Conservation (phyloP, 768 basidiomycete species). For the Trichaptum fuscoviolaceum region DNA sequence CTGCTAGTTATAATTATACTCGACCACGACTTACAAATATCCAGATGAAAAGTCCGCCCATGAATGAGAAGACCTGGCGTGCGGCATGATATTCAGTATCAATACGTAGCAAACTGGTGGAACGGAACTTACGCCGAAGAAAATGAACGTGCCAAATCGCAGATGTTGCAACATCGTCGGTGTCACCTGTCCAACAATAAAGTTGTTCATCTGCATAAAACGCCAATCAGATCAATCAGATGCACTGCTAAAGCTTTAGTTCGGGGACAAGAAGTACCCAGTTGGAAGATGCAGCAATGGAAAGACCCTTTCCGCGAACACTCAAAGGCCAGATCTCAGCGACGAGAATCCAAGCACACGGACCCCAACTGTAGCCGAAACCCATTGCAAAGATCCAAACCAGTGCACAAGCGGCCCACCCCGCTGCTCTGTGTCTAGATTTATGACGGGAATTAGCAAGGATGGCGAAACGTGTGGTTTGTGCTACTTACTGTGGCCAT, state of each 20-base stretch:
- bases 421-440: constrained; percentile 40
- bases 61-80: constrained; percentile 51
- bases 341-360: constrained; percentile 72
- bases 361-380: constrained; percentile 77
- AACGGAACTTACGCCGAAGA: constrained; percentile 54
- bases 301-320: constrained; percentile 70
- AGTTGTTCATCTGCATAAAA: constrained; percentile 61
- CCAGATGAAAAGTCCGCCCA: constrained; percentile 62
- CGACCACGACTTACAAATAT: constrained; percentile 39
- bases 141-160: constrained; percentile 67
- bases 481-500: constrained; percentile 42
- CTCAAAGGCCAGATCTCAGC: constrained; percentile 72
- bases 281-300: constrained; percentile 71
- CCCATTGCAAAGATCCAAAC: constrained; percentile 75
- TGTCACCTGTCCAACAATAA: constrained; percentile 67
- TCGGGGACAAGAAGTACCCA: constrained; percentile 40
- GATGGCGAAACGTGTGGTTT: not conserved
- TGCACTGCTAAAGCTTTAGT: not conserved
- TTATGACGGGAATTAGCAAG: constrained; percentile 3
- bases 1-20: constrained; percentile 7
- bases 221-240: constrained; percentile 5
- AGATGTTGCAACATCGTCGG: constrained; percentile 66
- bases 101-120: constrained; percentile 6
- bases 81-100: not conserved
- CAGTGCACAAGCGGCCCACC: constrained; percentile 65